phyloP scores from a whole-genome alignment of 2,329 filamentous ascomycete species.

The Dothiorella sarmentorum region DNA sequence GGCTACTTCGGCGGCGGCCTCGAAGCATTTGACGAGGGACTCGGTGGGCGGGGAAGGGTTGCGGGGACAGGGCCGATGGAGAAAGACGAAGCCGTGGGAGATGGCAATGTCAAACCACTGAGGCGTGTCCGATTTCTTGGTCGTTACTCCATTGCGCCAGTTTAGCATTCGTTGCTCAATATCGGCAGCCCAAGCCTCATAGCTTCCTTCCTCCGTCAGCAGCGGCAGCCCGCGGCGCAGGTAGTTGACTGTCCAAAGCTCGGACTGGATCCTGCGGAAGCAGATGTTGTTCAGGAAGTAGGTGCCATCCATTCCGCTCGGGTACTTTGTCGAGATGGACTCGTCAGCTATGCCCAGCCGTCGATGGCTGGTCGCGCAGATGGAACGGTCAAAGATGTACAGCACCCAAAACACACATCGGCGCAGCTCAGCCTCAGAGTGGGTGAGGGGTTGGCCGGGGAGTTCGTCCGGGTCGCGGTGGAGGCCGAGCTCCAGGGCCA shows the following conservation, averaged over 20 bases:
- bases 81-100: slow-evolving; percentile 14
- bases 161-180: slow-evolving; percentile 10
- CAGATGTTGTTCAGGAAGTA: slow-evolving; percentile 17
- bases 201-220: slow-evolving; percentile 5
- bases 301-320: slow-evolving; percentile 1
- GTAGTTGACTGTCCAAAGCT: slow-evolving; percentile 18
- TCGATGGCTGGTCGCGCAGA: slow-evolving; percentile 16
- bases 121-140: neutral
- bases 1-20: slow-evolving; percentile 10
- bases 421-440: neutral
- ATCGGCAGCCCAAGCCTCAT: slow-evolving; percentile 3
- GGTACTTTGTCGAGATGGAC: slow-evolving; percentile 18
- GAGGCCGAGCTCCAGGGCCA: slow-evolving; percentile 14
- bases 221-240: slow-evolving; percentile 4
- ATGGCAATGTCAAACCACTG: slow-evolving; percentile 13
- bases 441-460: neutral
- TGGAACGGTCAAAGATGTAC: slow-evolving; percentile 16
- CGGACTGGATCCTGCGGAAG: slow-evolving; percentile 14
- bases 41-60: neutral
- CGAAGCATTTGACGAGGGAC: slow-evolving; percentile 12
- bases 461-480: slow-evolving; percentile 16
- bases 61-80: slow-evolving; percentile 11
- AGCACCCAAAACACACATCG: slow-evolving; percentile 14
- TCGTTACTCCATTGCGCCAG: neutral
- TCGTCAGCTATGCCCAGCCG: slow-evolving; percentile 12